Percentiles rank a stretch among this genome's conserved stretches.
These are phyloP conservation scores for Hypsizygus marmoreus DNA, from an alignment of 768 basidiomycete genomes.

Conservation along the genomic window DNA sequence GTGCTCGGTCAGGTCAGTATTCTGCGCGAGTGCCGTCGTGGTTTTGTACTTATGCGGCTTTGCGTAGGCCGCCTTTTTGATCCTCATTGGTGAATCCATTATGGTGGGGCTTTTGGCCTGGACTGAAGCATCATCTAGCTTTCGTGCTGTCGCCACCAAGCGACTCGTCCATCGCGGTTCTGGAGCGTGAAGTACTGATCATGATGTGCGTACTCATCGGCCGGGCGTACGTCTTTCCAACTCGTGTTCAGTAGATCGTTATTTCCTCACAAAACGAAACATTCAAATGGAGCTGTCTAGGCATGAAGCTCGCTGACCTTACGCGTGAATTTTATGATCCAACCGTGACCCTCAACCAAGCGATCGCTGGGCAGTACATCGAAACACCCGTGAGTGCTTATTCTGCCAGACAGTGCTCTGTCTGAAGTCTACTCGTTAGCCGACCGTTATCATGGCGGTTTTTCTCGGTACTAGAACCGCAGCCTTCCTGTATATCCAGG, in stretches of 20 bases:
- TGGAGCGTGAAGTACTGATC: slow-evolving; percentile 65
- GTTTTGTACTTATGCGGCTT: background rate
- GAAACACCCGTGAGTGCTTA: slow-evolving; percentile 43
- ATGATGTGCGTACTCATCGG: slow-evolving; percentile 47
- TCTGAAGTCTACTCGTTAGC: slow-evolving; percentile 32
- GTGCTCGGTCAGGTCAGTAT: slow-evolving; percentile 58
- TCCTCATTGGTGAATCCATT: slow-evolving; percentile 52
- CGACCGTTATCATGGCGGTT: slow-evolving; percentile 57
- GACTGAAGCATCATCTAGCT: slow-evolving; percentile 36
- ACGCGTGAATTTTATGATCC: slow-evolving; percentile 47
- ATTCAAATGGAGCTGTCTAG: slow-evolving; percentile 66
- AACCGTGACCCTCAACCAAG: slow-evolving; percentile 36
- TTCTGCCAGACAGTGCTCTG: too few relatives aligned
- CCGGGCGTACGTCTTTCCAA: slow-evolving; percentile 58
- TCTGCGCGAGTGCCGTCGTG: too few relatives aligned
- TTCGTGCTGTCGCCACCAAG: slow-evolving; percentile 66
- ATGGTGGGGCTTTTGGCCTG: background rate
- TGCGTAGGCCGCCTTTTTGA: slow-evolving; percentile 60
- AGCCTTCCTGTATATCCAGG: slow-evolving; percentile 60
- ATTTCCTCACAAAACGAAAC: background rate
- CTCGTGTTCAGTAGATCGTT: too few relatives aligned
- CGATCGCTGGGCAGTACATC: slow-evolving; percentile 56
- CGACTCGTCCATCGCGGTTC: slow-evolving; percentile 67
- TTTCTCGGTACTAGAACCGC: slow-evolving; percentile 66
- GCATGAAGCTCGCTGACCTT: slow-evolving; percentile 60